Percentiles rank a stretch among this genome's conserved stretches.
These are phyloP conservation scores for Thinopyrum elongatum DNA, from an alignment of 176 grass and related monocot genomes.

Conservation along the genomic window DNA sequence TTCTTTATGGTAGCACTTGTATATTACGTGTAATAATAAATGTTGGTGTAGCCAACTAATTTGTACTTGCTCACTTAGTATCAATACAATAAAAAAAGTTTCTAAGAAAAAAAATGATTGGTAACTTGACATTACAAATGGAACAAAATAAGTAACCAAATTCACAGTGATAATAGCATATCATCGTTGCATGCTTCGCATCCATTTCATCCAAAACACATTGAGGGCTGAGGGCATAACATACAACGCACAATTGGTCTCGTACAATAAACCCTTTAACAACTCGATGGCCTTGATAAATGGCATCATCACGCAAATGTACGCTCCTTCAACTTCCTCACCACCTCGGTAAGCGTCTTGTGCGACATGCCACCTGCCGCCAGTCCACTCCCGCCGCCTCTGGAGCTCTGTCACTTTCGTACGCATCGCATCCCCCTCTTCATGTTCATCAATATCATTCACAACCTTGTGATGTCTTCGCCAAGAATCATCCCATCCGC, in stretches of 20 bases:
- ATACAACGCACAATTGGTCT: not conserved
- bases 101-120: not conserved
- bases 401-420: not conserved
- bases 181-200: not conserved
- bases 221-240: not conserved
- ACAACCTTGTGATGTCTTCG: not conserved
- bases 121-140: not conserved
- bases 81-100: not conserved
- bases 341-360: not conserved
- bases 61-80: not conserved
- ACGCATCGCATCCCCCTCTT: not conserved
- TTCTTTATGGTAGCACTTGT: too few species aligned
- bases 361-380: not conserved
- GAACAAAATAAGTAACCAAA: not conserved
- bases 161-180: not conserved
- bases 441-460: not conserved
- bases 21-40: too few species aligned
- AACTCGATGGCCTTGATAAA: not conserved
- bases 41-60: not conserved
- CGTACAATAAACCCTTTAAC: not conserved
- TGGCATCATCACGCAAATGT: too few species aligned
- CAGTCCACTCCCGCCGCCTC: not conserved
- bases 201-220: not conserved
- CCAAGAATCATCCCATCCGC: not conserved
- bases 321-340: not conserved